phyloP scores from a whole-genome alignment of 352 stramenopile genomes.

The Globisporangium paddicum region DNA sequence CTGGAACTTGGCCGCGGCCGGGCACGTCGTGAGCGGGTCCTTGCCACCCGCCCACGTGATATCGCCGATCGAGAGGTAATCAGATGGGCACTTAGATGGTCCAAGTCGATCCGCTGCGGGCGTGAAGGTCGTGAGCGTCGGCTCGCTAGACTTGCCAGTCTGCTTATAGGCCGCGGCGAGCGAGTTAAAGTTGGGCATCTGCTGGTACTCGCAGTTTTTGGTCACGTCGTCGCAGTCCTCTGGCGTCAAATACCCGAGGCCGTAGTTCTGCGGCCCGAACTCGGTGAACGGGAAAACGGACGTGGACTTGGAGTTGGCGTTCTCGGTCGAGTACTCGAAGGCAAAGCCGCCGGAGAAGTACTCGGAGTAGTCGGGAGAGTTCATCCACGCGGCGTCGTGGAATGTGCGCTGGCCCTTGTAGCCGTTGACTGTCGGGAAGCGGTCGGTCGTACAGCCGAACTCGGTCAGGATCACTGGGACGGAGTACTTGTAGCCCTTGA shows the following conservation, averaged over 20 bases:
- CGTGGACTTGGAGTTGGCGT: constrained; percentile 54
- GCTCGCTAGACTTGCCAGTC: constrained; percentile 23
- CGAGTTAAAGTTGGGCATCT: constrained; percentile 61
- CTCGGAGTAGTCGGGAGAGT: constrained; percentile 38
- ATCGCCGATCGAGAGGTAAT: constrained; percentile 20
- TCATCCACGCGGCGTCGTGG: constrained; percentile 61
- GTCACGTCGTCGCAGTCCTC: constrained; percentile 53
- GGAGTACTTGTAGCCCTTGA: constrained; percentile 52
- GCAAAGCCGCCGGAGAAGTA: constrained; percentile 61
- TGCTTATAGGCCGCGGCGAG: constrained; percentile 37
- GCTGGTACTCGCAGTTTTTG: constrained; percentile 43
- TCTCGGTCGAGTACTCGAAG: constrained; percentile 82
- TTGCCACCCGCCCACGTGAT: constrained; percentile 23
- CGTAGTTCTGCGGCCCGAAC: constrained; percentile 69
- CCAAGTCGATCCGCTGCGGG: constrained; percentile 8
- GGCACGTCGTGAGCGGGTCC: constrained; percentile 19
- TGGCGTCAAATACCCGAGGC: constrained; percentile 65
- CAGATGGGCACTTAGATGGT: constrained; percentile 15
- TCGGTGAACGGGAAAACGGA: constrained; percentile 60
- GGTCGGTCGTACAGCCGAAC: constrained; percentile 45
- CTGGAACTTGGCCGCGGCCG: constrained; percentile 4
- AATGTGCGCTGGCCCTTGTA: constrained; percentile 76
- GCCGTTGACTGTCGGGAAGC: constrained; percentile 49
- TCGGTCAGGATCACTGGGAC: constrained; percentile 57
- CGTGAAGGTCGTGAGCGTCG: constrained; percentile 23